Evolutionary conservation across 2,329 filamentous ascomycete genomes (phyloP).

Genomic region (Colletotrichum higginsianum): DNA sequence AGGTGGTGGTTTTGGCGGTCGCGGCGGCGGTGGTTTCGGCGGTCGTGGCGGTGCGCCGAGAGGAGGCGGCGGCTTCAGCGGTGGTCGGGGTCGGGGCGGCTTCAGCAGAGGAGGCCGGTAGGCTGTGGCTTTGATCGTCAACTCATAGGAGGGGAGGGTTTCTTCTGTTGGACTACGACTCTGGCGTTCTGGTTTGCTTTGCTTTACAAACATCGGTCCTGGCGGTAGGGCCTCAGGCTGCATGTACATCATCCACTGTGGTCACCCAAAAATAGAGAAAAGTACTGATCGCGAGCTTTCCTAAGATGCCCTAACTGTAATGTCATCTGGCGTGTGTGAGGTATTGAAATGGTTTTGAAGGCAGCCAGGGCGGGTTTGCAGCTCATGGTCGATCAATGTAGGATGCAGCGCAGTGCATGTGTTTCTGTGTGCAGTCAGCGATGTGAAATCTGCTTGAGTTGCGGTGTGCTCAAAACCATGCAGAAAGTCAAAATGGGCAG

Average conservation of each 20-base stretch:
- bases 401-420: not conserved
- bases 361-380: not conserved
- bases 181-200: slow-evolving; percentile 42
- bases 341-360: too few species aligned
- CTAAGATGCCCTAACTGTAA: not conserved
- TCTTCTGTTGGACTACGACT: slow-evolving; percentile 41
- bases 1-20: slow-evolving; percentile 26
- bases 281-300: slow-evolving; percentile 23
- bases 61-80: slow-evolving; percentile 40
- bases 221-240: slow-evolving; percentile 36
- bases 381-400: not conserved
- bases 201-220: slow-evolving; percentile 32
- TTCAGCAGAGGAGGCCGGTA: slow-evolving; percentile 43
- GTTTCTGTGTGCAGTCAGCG: not conserved
- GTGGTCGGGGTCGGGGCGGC: slow-evolving; percentile 40
- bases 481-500: not conserved
- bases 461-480: not conserved
- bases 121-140: not conserved
- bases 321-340: not conserved
- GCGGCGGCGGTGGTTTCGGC: slow-evolving; percentile 47
- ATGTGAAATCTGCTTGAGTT: not conserved
- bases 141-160: slow-evolving; percentile 32
- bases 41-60: slow-evolving; percentile 44
- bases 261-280: slow-evolving; percentile 34
- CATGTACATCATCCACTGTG: slow-evolving; percentile 41